Conservation (phyloP, 495 filamentous ascomycete genomes). For the Aspergillus saccharolyticus region DNA sequence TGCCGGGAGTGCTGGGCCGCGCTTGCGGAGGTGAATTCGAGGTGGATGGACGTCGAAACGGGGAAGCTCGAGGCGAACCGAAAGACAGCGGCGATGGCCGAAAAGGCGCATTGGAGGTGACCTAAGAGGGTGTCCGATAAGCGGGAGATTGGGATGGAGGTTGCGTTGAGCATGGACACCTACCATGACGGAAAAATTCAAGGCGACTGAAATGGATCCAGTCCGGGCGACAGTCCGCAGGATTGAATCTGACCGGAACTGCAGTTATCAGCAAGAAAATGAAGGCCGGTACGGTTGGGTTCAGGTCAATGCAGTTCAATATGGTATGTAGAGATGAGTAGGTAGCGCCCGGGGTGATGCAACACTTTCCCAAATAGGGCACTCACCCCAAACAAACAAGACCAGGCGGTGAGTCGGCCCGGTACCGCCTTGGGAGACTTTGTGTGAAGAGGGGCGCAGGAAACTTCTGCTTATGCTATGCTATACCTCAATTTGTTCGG, state of each 20-base stretch:
- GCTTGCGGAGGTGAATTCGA: constrained; percentile 42
- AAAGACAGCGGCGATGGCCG: constrained; percentile 69
- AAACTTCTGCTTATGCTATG: too few relatives aligned
- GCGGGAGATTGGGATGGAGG: neutral
- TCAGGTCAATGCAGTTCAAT: neutral
- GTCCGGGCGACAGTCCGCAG: neutral
- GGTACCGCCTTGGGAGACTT: constrained; percentile 20
- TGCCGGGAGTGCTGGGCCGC: constrained; percentile 35
- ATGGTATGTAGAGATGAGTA: neutral
- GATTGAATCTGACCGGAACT: too few relatives aligned
- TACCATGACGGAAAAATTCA: constrained; percentile 24
- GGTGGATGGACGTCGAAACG: constrained; percentile 63
- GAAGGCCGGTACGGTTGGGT: too few relatives aligned
- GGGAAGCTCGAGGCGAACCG: constrained; percentile 63
- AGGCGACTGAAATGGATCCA: neutral
- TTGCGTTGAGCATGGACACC: neutral
- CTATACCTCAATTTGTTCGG: too few relatives aligned
- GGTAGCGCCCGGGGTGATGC: neutral
- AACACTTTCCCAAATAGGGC: constrained; percentile 16
- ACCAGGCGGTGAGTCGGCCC: constrained; percentile 30
- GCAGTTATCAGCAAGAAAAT: too few relatives aligned
- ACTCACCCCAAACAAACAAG: constrained; percentile 23
- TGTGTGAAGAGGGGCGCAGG: too few relatives aligned
- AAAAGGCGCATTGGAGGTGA: constrained; percentile 49
- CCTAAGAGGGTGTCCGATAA: constrained; percentile 8